A percentile compares a stretch with the other conserved stretches of the same genome.
These are phyloP conservation scores for Lactarius hatsudake DNA, from an alignment of 768 basidiomycete species.

Conservation along the genomic window DNA sequence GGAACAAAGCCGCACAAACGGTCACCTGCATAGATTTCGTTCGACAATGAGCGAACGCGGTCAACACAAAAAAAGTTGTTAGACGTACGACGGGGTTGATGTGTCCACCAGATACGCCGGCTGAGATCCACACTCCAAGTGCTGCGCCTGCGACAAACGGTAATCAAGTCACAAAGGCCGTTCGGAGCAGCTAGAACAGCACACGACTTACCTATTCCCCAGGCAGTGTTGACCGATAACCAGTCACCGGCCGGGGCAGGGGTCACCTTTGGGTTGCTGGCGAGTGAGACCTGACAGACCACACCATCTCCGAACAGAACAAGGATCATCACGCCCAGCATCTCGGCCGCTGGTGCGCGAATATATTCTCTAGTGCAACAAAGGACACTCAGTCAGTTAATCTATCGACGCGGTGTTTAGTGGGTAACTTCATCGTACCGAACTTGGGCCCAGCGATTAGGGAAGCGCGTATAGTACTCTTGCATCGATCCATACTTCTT, in stretches of 20 bases:
- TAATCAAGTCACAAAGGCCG: not conserved
- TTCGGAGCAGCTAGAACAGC: not conserved
- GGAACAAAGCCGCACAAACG: slow-evolving; percentile 62
- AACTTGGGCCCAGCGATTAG: slow-evolving; percentile 4
- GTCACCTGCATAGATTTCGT: slow-evolving; percentile 48
- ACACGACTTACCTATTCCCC: slow-evolving; percentile 17
- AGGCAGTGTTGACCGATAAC: slow-evolving; percentile 22
- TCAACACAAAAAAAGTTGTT: too few species aligned
- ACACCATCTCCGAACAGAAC: slow-evolving; percentile 20
- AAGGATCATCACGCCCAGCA: slow-evolving; percentile 19
- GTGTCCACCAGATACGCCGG: slow-evolving; percentile 69
- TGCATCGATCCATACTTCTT: not conserved
- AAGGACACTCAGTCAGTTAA: not conserved
- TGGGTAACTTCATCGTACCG: not conserved
- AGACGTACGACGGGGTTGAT: slow-evolving; percentile 35
- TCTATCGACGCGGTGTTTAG: not conserved
- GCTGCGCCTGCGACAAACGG: slow-evolving; percentile 42
- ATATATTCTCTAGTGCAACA: not conserved
- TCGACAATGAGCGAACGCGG: not conserved
- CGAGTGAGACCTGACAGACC: slow-evolving; percentile 17
- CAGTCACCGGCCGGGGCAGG: slow-evolving; percentile 25
- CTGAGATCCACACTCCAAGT: slow-evolving; percentile 65
- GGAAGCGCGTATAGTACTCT: slow-evolving; percentile 1
- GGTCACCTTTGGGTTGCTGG: slow-evolving; percentile 21
- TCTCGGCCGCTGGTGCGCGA: slow-evolving; percentile 15